Evolutionary conservation across 306 rosid species (phyloP), one percentile per base, ranked within the genome.

Genomic region (Trichosanthes truncata): DNA sequence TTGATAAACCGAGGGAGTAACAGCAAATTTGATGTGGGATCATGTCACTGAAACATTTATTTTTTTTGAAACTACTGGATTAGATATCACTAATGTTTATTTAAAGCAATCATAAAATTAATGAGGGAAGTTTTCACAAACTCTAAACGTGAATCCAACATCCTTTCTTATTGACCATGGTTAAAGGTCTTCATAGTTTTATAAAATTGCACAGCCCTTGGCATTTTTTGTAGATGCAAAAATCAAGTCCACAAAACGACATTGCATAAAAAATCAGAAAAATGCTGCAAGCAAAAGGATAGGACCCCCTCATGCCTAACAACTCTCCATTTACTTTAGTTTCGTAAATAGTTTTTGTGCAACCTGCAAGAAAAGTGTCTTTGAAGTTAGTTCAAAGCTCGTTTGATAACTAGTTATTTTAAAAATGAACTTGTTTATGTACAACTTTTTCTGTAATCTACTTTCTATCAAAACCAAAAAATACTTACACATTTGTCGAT

Each of bases 401-500:
- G 49, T 4, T 20, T 9, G 36, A 21, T 36, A 71, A 71, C 23
- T 71, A 10, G 40, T 43, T 3, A 20, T 66, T 60, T 60, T 8
- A 1, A 8, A 21, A 45, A 45, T 52, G 2, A 66, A 20, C 31
- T 20, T 18, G 74, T 18, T 66, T 66, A 18, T 36, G 26, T 35
- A 3, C 46, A 65, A 20, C 48, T 36, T 65, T 35, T 33, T 18
- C 25, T 36, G 26, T 11, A 36, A 36, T 65, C 15, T 59, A 59
- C 7, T 15, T 65, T 36, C 46, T 65, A 18, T 1, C 1, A 40
- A 7, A 68, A 10, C 52, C 33, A 11, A 80, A 52, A 71, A 43
- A 59, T 51, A 89, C 98, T 84, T 89, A 96, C 99, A 79, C 99
- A 96, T 91, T 91, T 93, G 96, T 96, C 99, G 29, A 96, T 78